A percentile compares a stretch with the other conserved stretches of the same genome.
Conservation (phyloP, 257 asterid species). For the Primulina huaijiensis region DNA sequence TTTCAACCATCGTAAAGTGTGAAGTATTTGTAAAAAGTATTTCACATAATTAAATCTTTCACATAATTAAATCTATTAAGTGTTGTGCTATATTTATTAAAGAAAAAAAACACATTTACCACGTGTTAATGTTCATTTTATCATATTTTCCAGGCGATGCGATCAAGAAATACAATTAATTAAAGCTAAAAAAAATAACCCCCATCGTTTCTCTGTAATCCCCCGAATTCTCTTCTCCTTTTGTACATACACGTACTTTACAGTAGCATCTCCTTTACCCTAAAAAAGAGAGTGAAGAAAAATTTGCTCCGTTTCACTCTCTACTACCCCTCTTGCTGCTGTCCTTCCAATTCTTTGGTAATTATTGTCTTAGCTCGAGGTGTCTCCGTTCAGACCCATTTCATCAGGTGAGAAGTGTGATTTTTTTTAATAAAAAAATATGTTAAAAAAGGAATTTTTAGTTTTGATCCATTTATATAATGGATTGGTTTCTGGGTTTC, state of each 20-base stretch:
- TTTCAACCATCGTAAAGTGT: too few species aligned
- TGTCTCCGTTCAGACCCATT: slow-evolving; percentile 36
- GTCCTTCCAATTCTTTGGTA: slow-evolving; percentile 21
- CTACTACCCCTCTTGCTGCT: slow-evolving; percentile 26
- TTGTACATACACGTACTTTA: background rate
- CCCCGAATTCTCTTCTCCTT: background rate
- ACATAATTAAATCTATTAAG: too few species aligned
- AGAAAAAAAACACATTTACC: too few species aligned
- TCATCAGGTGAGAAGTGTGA: slow-evolving; percentile 38
- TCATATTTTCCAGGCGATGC: too few species aligned
- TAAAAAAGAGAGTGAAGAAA: slow-evolving; percentile 20
- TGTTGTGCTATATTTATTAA: too few species aligned
- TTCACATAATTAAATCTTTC: too few species aligned
- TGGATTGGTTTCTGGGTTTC: slow-evolving; percentile 20
- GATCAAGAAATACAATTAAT: too few species aligned
- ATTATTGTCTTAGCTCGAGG: slow-evolving; percentile 36
- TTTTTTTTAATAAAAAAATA: background rate
- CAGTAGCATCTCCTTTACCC: background rate
- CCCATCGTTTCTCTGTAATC: background rate
- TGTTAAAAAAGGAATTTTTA: background rate
- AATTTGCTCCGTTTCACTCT: slow-evolving; percentile 29
- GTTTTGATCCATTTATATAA: slow-evolving; percentile 38
- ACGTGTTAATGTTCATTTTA: too few species aligned
- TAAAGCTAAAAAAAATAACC: too few species aligned
- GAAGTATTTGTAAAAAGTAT: too few species aligned